Evolutionary conservation across 1,139 yeast species (phyloP), one percentile per base, ranked within the genome.

Genomic region (Yamadazyma aaseri): DNA sequence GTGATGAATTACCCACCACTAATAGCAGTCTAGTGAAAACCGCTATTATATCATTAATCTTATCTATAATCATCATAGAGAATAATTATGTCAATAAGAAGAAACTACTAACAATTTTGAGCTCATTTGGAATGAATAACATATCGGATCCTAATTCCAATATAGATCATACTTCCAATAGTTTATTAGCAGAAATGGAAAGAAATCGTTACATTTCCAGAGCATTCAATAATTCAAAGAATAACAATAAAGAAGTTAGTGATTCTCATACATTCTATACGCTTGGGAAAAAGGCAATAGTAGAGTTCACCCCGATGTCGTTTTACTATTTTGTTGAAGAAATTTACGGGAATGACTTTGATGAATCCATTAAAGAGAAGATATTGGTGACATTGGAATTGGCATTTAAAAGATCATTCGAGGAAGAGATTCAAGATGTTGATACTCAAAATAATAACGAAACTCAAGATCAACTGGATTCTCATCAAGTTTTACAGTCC

Each of bases 1-100:
- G 46, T 25, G 36, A 42, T 13, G 24, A 34, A 10, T 20, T 47
- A 8, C 56, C 58, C 1, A 39, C 38, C 10, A 45, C 59, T 15
- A 58, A 59, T 40, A 35, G 31, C 7, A 69, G 65, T 16, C 44
- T 65, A 25, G 53, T 62, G 8, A 60, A 55, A 36, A 41, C 48
- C 1, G 73, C 71, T 5, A 27, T 65, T 2, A 39, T 58, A 32
- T 39, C 57, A 14, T 38, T 59, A 14, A 46, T 65, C 3, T 34
- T 65, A 11, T 38, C 60, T 8, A 28, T 63, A n/a, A 40, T 69
- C 7, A 51, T 68, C 1, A 42, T 67, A 10, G 48, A 59, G 18
- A 69, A 63, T 20, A 66, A 67, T 41, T 59, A 63, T 39, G 33
- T 64, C 3, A 45, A 53, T 8, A 71, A 65, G 39, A 20, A 33